These are phyloP conservation scores for Nothophytophthora sp. DNA, from an alignment of 352 stramenopile genomes.

Conservation along the genomic window DNA sequence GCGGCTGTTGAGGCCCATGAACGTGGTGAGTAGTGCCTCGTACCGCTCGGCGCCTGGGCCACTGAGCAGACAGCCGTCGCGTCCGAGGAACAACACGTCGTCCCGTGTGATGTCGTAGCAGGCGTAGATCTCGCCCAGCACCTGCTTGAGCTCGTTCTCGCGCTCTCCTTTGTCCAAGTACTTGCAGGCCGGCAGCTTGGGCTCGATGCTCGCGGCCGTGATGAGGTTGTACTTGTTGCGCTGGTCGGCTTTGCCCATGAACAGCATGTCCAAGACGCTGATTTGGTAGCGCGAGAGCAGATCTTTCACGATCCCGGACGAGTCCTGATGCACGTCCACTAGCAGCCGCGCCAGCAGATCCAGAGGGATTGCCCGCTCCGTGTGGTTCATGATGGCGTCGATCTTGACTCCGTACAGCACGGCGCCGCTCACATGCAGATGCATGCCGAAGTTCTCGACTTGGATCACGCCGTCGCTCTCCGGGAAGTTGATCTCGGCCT, in stretches of 20 bases:
- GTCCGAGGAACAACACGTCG: slow-evolving; percentile 96
- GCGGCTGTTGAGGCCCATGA: slow-evolving; percentile 95
- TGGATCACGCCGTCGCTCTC: slow-evolving; percentile 94
- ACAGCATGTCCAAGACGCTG: slow-evolving; percentile 95
- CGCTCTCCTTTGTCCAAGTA: slow-evolving; percentile 98
- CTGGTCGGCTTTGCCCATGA: slow-evolving; percentile 92
- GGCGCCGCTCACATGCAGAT: slow-evolving; percentile 72
- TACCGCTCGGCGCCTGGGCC: slow-evolving; percentile 95
- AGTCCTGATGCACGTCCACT: slow-evolving; percentile 97
- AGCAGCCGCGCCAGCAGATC: slow-evolving; percentile 95
- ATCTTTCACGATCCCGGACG: slow-evolving; percentile 94
- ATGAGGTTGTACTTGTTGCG: slow-evolving; percentile 98
- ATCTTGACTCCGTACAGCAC: slow-evolving; percentile 88
- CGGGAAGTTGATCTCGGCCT: slow-evolving; percentile 97
- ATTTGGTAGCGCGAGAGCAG: slow-evolving; percentile 96
- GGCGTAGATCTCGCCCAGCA: slow-evolving; percentile 94
- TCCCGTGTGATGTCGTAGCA: slow-evolving; percentile 97
- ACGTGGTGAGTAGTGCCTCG: slow-evolving; percentile 95
- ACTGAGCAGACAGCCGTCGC: slow-evolving; percentile 92
- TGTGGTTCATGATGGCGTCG: slow-evolving; percentile 97
- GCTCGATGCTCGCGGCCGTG: slow-evolving; percentile 95
- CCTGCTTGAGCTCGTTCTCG: slow-evolving; percentile 97
- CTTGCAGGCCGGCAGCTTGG: slow-evolving; percentile 95
- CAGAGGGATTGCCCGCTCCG: slow-evolving; percentile 95
- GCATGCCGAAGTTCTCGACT: slow-evolving; percentile 96